phyloP scores from a whole-genome alignment of 805 yeast genomes.

The Maudiozyma bulderi region DNA sequence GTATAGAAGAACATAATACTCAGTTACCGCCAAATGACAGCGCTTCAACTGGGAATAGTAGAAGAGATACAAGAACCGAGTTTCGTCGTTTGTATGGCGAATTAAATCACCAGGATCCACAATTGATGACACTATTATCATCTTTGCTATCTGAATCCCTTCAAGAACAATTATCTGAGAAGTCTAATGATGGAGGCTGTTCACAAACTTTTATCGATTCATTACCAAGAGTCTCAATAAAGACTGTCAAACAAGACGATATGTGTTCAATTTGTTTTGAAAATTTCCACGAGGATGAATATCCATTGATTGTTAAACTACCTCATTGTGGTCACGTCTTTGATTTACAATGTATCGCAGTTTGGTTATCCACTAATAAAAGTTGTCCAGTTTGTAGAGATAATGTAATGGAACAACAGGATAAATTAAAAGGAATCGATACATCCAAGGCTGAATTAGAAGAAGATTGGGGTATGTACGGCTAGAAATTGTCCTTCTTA shows the following conservation, averaged over 20 bases:
- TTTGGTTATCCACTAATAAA: constrained; percentile 68
- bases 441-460: constrained; percentile 53
- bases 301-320: constrained; percentile 69
- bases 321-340: constrained; percentile 73
- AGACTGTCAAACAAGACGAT: constrained; percentile 37
- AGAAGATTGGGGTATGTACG: constrained; percentile 75
- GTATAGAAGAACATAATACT: constrained; percentile 23
- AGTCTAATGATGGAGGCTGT: constrained; percentile 39
- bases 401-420: constrained; percentile 47
- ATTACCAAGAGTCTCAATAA: constrained; percentile 57
- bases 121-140: constrained; percentile 8
- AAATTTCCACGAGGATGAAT: constrained; percentile 57
- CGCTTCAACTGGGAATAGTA: constrained; percentile 3
- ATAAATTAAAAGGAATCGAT: constrained; percentile 17
- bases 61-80: constrained; percentile 18
- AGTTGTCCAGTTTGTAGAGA: constrained; percentile 85
- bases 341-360: constrained; percentile 83
- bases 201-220: constrained; percentile 63
- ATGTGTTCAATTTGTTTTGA: constrained; percentile 81
- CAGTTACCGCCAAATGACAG: constrained; percentile 4
- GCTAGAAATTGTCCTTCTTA: constrained; percentile 27
- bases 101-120: constrained; percentile 10
- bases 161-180: constrained; percentile 24
- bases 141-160: constrained; percentile 16
- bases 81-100: constrained; percentile 13